phyloP scores from a whole-genome alignment of 1,284 basidiomycete genomes.

The Cutaneotrichosporon dermatis region DNA sequence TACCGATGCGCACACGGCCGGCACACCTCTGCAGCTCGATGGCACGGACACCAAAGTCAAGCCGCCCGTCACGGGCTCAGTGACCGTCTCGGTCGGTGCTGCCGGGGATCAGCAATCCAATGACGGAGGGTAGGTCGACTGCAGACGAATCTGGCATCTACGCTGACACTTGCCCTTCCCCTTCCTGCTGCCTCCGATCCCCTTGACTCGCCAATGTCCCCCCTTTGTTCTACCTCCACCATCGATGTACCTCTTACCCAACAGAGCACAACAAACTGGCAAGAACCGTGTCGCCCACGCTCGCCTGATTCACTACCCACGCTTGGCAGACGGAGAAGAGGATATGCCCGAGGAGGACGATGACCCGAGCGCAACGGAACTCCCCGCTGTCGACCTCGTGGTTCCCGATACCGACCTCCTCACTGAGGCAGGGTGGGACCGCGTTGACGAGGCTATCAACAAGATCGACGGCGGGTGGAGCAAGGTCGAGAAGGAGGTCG shows the following conservation, averaged over 20 bases:
- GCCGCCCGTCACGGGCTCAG: slow-evolving; percentile 7
- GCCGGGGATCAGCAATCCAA: no score
- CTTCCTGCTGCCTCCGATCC: not conserved
- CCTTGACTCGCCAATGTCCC: no score
- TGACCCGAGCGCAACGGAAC: no score
- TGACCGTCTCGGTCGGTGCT: slow-evolving; percentile 3
- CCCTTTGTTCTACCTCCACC: no score
- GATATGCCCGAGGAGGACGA: no score
- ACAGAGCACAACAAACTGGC: not conserved
- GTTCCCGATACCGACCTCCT: slow-evolving; percentile 33
- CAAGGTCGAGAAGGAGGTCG: slow-evolving; percentile 13
- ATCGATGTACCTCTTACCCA: no score
- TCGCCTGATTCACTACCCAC: not conserved
- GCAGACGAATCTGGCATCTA: not conserved
- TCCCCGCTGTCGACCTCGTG: slow-evolving; percentile 38
- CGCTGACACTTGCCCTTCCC: not conserved
- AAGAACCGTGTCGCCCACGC: slow-evolving; percentile 3
- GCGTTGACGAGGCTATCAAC: slow-evolving; percentile 66
- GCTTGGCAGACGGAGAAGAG: not conserved
- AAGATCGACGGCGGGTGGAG: slow-evolving; percentile 31
- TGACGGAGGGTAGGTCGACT: no score
- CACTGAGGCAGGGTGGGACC: slow-evolving; percentile 61
- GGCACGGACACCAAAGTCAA: not conserved
- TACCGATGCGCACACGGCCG: slow-evolving; percentile 38
- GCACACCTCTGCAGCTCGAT: not conserved